Base-by-base conservation (phyloP, 305 asterid species). In the Galium porrigens region DNA sequence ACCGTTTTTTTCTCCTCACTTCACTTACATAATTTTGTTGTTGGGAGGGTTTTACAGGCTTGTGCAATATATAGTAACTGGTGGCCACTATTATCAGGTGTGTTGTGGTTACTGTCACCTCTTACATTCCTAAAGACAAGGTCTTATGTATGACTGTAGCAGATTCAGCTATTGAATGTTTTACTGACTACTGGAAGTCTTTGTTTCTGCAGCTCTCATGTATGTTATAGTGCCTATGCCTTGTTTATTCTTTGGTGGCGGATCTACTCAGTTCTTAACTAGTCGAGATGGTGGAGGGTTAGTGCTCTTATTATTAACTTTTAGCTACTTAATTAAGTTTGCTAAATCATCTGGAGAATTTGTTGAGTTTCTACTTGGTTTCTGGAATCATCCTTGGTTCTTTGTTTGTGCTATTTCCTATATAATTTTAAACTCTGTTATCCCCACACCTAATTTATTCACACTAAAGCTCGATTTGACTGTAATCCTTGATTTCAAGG, bases 31-130 rank as follows among this genome's bases (percentile, higher is more conserved):
- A 8, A 29, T 41, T 34, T 72, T 72, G 57, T 54, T 44, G 49
- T 67, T 49, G 48, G 48, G 0, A 59, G 64, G 55, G 49, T n/a
- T 71, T 27, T 75, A 73, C 89, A 91, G 97, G 99, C 99, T 64
- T 92, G 99, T 79, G 97, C 82, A 33, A 71, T 92, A 76, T 92
- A 92, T 80, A 82, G 51, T 79, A 92, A 92, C 72, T 92, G 96
- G 99, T 92, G 99, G 96, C 97, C 99, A 6, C 77, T 92, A 91
- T 72, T 92, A 75, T 89, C 98, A 80, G 98, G 95, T 91, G 61
- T 62, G 75, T 66, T 59, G 37, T 17, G 63, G 36, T 57, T 57
- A 0, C 29, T 27, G 17, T 36, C 18, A 46, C 18, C 65, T 58
- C 30, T 46, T 44, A 7, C 33, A 55, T 25, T 4, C 9, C 18